Base-by-base conservation (phyloP, 192 early-diverging fungal species). In the Obelidium mucronatum region DNA sequence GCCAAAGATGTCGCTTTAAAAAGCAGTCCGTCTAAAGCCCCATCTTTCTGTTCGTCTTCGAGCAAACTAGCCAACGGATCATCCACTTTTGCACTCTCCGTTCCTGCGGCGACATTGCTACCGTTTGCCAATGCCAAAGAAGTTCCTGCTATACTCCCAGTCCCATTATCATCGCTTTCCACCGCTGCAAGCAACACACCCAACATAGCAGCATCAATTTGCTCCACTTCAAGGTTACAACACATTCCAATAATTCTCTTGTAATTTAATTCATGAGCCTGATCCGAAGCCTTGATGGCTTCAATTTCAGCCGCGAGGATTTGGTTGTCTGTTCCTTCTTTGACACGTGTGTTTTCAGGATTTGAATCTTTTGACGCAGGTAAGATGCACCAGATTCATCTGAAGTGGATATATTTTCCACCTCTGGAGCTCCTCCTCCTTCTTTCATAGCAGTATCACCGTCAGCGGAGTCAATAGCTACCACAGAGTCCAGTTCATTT, bases 191-290 rank as follows among this genome's bases (percentile, higher is more conserved):
- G 83, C 31, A 98, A 71, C 2, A 90, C 90, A 13, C 87, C 88
- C 19, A 97, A 80, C 83, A 94, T 85, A 42, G 13, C n/a, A 26
- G 89, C 84, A 65, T 94, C 94, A 1, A 98, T 93, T 40, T 92
- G 85, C 1, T 92, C 93, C 19, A 93, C 73, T 19, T 87, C 84
- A 31, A 97, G 89, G 68, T 91, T 88, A 75, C 95, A 96, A 78
- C 95, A 95, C 30, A 90, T 88, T 5, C 94, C 89, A 79, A 97
- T 95, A 37, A 98, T 86, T 67, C 88, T 85, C 81, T 93, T 93
- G 81, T 91, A 97, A 66, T 92, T 88, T 44, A 92, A 67, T 76
- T 96, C 94, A 44, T 86, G 87, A 28, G 91, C 19, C 1, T 67
- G 58, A 24, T 63, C 60, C 48, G 39, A 28, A 22, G 37, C 56